A percentile compares a stretch with the other conserved stretches of the same genome.
Conservation (phyloP, 1,284 basidiomycete genomes). For the Abortiporus biennis region DNA sequence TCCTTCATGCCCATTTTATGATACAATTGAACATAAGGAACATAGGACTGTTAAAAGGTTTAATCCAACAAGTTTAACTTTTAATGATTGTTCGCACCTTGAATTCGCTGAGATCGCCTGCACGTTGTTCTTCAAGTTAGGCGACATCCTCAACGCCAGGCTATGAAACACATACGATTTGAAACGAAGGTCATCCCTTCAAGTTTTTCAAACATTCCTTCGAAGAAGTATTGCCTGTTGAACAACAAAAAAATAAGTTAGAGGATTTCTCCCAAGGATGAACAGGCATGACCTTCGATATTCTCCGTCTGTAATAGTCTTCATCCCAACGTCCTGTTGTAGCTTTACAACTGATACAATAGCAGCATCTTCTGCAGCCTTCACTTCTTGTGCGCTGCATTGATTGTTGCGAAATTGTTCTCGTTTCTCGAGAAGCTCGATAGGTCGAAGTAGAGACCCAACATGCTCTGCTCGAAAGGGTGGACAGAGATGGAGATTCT, state of each 20-base stretch:
- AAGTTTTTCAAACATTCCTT: slow-evolving; percentile 55
- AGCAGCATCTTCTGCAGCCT: slow-evolving; percentile 36
- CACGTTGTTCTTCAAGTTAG: no score
- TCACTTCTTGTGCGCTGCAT: slow-evolving; percentile 30
- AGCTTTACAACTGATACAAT: slow-evolving; percentile 36
- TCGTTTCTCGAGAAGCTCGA: slow-evolving; percentile 34
- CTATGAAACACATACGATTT: no score
- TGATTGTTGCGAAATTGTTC: slow-evolving; percentile 28
- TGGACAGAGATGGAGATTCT: slow-evolving; percentile 25
- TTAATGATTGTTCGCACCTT: no score
- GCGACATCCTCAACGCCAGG: no score
- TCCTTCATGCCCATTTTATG: slow-evolving; percentile 33
- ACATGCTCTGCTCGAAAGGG: slow-evolving; percentile 38
- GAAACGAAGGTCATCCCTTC: slow-evolving; percentile 56
- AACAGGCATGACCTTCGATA: slow-evolving; percentile 35
- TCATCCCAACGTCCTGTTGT: slow-evolving; percentile 35
- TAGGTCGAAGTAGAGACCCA: slow-evolving; percentile 42
- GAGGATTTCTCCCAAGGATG: no score
- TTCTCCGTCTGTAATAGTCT: slow-evolving; percentile 45
- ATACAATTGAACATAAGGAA: slow-evolving; percentile 36
- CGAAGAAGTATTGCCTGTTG: slow-evolving; percentile 47
- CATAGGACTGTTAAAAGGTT: slow-evolving; percentile 26
- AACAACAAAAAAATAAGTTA: no score
- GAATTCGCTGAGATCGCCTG: no score
- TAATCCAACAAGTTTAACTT: no score